Percentiles rank a stretch among this genome's conserved stretches.
Evolutionary conservation across 192 early-diverging fungal genomes (phyloP).

Genomic region (Backusella mclennaniae): DNA sequence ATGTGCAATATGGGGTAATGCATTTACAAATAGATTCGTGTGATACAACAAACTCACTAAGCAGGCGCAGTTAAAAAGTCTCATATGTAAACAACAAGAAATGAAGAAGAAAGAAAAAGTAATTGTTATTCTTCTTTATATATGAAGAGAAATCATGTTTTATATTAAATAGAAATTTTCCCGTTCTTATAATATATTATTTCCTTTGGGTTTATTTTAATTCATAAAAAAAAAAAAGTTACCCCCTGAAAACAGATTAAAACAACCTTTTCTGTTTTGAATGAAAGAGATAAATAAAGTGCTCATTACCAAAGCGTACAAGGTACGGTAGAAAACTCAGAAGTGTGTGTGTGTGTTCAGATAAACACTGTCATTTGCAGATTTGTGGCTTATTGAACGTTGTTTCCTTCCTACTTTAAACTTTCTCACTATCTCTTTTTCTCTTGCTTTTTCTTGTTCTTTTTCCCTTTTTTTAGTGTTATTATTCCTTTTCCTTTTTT

Average conservation of each 20-base stretch:
- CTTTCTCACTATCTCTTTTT: not conserved
- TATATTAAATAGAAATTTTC: not conserved
- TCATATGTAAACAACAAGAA: not conserved
- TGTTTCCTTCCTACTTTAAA: not conserved
- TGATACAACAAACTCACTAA: not conserved
- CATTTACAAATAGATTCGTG: constrained; percentile 5
- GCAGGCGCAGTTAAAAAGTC: constrained; percentile 7
- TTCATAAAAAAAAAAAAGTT: not conserved
- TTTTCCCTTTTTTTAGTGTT: not conserved
- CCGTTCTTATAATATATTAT: not conserved
- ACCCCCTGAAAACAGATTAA: not conserved
- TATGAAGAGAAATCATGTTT: not conserved
- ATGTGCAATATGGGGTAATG: constrained; percentile 13
- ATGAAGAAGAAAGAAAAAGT: not conserved
- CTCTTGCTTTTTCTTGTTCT: not conserved
- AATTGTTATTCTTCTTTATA: not conserved
- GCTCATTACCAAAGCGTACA: not conserved
- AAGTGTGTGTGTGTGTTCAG: not conserved
- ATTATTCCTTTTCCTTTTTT: not conserved
- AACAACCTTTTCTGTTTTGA: not conserved
- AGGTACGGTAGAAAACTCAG: not conserved
- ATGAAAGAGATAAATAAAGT: not conserved
- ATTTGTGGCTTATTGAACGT: constrained; percentile 7
- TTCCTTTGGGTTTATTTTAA: constrained; percentile 2
- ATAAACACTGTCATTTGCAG: not conserved